Conservation (phyloP, 345 rosid genomes). For the Microthlaspi erraticum region DNA sequence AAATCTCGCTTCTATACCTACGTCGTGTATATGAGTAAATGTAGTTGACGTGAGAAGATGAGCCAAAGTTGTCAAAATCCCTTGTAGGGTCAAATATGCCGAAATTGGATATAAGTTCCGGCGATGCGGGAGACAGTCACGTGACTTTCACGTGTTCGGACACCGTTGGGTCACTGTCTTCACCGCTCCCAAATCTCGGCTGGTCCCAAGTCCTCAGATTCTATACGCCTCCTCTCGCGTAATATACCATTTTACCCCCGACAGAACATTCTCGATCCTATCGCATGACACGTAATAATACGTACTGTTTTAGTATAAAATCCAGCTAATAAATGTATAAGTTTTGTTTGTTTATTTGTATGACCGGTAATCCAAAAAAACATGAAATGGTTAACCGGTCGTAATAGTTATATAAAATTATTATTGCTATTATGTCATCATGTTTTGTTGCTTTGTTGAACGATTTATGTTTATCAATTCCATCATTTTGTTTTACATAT, state of each 20-base stretch:
- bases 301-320: not conserved
- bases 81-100: constrained; percentile 22
- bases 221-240: constrained; percentile 28
- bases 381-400: not conserved
- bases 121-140: constrained; percentile 40
- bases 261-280: constrained; percentile 21
- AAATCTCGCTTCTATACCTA: not conserved
- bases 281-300: not conserved
- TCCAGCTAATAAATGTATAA: not conserved
- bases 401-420: too few relatives aligned
- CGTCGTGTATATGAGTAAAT: too few relatives aligned
- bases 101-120: constrained; percentile 38
- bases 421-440: too few relatives aligned
- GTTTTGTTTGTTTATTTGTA: not conserved
- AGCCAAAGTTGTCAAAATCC: constrained; percentile 27
- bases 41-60: constrained; percentile 1
- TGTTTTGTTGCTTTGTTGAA: not conserved
- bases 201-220: constrained; percentile 35
- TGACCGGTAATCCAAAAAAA: not conserved
- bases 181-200: constrained; percentile 9
- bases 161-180: constrained; percentile 38
- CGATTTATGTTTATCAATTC: not conserved
- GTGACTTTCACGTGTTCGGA: constrained; percentile 42
- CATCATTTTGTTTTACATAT: not conserved
- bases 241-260: constrained; percentile 16